phyloP scores from a whole-genome alignment of 805 yeast species.

The Priceomyces melissophilus region DNA sequence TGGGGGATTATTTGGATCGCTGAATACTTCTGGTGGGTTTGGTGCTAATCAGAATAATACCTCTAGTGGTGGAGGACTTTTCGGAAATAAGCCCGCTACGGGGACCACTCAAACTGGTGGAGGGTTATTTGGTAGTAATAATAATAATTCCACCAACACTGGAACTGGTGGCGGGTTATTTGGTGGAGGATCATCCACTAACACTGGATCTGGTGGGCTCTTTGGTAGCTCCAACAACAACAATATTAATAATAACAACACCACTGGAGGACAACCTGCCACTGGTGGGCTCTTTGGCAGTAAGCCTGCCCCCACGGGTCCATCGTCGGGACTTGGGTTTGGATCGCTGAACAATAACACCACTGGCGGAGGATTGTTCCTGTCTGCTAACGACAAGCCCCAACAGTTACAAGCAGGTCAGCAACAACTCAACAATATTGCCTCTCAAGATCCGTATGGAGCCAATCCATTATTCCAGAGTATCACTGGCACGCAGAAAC shows the following conservation, averaged over 20 bases:
- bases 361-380: conserved; percentile 14
- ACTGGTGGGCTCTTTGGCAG: conserved; percentile 42
- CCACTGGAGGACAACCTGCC: conserved; percentile 18
- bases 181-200: conserved; percentile 21
- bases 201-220: conserved; percentile 36
- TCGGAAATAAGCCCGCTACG: conserved; percentile 11
- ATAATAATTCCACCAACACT: conserved; percentile 26
- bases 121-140: conserved; percentile 11
- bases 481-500: conserved; percentile 24
- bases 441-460: conserved; percentile 67
- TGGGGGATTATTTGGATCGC: conserved; percentile 45
- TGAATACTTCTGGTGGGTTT: conserved; percentile 32
- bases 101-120: conserved; percentile 15
- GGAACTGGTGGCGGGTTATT: conserved; percentile 26
- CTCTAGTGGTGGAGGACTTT: conserved; percentile 13
- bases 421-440: conserved; percentile 27
- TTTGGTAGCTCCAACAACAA: conserved; percentile 24
- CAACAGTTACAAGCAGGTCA: conserved; percentile 20
- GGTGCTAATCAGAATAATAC: conserved; percentile 30
- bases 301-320: conserved; percentile 7
- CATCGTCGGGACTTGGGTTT: conserved; percentile 21
- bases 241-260: conserved; percentile 15
- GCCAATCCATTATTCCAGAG: conserved; percentile 63
- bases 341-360: conserved; percentile 18
- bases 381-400: conserved; percentile 12